Evolutionary conservation across 2,329 filamentous ascomycete genomes (phyloP).

Genomic region (Pyrenophora seminiperda): DNA sequence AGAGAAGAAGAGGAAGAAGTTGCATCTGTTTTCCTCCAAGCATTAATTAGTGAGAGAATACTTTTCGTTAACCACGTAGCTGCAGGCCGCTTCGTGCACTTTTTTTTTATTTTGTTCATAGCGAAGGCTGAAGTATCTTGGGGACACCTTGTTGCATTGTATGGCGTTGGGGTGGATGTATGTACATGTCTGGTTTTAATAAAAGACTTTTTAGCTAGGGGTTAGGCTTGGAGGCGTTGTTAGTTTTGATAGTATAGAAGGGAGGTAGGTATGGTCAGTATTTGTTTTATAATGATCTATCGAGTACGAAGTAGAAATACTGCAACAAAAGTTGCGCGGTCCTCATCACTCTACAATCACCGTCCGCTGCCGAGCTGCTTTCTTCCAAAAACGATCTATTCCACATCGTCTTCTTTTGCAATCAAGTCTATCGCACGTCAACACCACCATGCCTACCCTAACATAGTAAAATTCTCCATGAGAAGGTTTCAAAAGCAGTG

Average conservation of each 20-base stretch:
- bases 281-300: too few relatives aligned
- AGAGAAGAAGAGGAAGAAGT: conserved; percentile 61
- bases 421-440: not conserved
- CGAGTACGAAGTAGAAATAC: too few relatives aligned
- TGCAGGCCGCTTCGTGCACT: conserved; percentile 13
- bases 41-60: conserved; percentile 22
- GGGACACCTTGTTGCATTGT: conserved; percentile 14
- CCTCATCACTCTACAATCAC: not conserved
- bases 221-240: too few relatives aligned
- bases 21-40: conserved; percentile 58
- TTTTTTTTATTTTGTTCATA: conserved; percentile 19
- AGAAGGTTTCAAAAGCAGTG: conserved; percentile 2
- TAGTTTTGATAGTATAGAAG: too few relatives aligned
- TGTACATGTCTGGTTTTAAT: not conserved
- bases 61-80: not conserved
- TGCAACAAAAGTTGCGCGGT: not conserved
- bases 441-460: conserved; percentile 1
- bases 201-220: too few relatives aligned
- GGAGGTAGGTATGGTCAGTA: too few relatives aligned
- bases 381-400: not conserved
- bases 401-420: not conserved
- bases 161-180: conserved; percentile 9
- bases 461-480: not conserved
- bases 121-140: conserved; percentile 5
- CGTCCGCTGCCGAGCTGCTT: not conserved